Evolutionary conservation across 352 stramenopile species (phyloP), one percentile per base, ranked within the genome.

Genomic region (Pilasporangium apinafurcum): DNA sequence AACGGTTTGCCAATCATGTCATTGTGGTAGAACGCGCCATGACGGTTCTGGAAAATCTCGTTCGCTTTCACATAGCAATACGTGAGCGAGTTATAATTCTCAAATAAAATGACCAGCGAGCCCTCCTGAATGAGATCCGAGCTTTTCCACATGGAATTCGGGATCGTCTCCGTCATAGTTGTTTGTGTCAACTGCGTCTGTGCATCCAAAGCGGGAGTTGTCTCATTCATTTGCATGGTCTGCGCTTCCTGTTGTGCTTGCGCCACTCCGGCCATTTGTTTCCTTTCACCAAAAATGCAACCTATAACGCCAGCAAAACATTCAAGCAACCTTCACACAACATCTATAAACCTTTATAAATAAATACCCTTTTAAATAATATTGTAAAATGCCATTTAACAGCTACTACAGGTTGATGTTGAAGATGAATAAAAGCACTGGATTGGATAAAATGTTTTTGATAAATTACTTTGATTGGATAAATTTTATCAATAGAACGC

Each of bases 41-140:
- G 96, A 26, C 92, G 86, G 73, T 98, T 98, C 51, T 92, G 85
- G 62, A 98, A 98, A 22, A 97, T 93, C 31, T 81, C 81, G 50
- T 86, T 74, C n/a, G 62, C 57, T 56, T 86, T 88, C 22, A 95
- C 76, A 62, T 98, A 98, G 49, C 91, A 92, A 72, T 98, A 98
- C 28, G 92, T 96, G 31, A 98, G 65, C 50, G 83, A 91, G 54
- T 96, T 91, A 71, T 98, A 95, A 45, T 80, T 93, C 72, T 98
- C 92, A 60, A 98, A 98, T 17, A 99, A 83, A 16, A 99, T 96
- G n/a, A 98, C 92, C n/a, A 98, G 79, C 47, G 92, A 81, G 37
- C 88, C 90, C 38, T 80, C 72, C 18, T 72, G 17, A 33, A 92
- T 86, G 9, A 82, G 29, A 21, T 22, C 24, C 8, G 58, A 37